A percentile compares a stretch with the other conserved stretches of the same genome.
These are phyloP conservation scores for Leucogyrophana mollusca DNA, from an alignment of 768 basidiomycete species.

Conservation along the genomic window DNA sequence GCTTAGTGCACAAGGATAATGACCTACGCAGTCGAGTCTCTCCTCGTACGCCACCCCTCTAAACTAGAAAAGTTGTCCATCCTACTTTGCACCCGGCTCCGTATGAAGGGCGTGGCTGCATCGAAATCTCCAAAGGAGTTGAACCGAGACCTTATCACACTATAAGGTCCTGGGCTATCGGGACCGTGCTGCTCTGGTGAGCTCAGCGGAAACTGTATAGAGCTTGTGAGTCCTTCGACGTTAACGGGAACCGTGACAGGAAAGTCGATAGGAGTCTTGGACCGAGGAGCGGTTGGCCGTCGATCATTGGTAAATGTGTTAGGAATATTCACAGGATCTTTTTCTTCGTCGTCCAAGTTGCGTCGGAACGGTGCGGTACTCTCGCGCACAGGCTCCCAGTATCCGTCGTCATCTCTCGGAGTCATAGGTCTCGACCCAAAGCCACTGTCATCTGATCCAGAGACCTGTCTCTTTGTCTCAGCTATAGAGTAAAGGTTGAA, in stretches of 20 bases:
- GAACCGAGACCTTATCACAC: conserved; percentile 57
- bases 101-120: conserved; percentile 71
- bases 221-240: conserved; percentile 51
- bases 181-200: conserved; percentile 66
- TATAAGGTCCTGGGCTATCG: conserved; percentile 55
- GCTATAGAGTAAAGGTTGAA: conserved; percentile 84
- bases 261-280: conserved; percentile 57
- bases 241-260: conserved; percentile 53
- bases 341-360: conserved; percentile 74
- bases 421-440: conserved; percentile 51
- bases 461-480: conserved; percentile 59
- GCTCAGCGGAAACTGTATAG: conserved; percentile 78
- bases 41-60: conserved; percentile 84
- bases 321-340: conserved; percentile 39
- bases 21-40: conserved; percentile 87
- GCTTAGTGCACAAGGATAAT: conserved; percentile 5
- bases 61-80: conserved; percentile 52
- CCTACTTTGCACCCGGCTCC: conserved; percentile 82
- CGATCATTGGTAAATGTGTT: conserved; percentile 11
- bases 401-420: conserved; percentile 42
- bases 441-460: conserved; percentile 55
- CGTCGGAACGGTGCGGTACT: conserved; percentile 76
- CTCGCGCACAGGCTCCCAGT: conserved; percentile 49
- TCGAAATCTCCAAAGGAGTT: conserved; percentile 76
- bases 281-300: conserved; percentile 40